Evolutionary conservation across 148 eudicot genomes (phyloP).

Genomic region (Amaranthus hypochondriacus): DNA sequence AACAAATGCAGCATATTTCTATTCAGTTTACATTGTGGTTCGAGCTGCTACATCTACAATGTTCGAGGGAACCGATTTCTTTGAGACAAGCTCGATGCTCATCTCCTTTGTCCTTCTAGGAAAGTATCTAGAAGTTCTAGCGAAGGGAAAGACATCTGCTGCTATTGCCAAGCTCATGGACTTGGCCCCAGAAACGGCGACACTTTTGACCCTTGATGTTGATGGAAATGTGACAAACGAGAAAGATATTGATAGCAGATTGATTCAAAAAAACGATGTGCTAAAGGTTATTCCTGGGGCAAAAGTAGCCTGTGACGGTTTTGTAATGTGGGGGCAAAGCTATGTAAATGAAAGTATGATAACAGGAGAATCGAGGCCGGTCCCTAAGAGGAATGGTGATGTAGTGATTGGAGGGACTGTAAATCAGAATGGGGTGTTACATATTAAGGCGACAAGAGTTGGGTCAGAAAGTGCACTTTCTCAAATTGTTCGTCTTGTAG

Average conservation of each 20-base stretch:
- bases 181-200: constrained; percentile 84
- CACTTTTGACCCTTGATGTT: constrained; percentile 45
- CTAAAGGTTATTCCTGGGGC: constrained; percentile 86
- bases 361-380: constrained; percentile 90
- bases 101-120: constrained; percentile 91
- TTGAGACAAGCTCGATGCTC: constrained; percentile 92
- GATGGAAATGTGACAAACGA: constrained; percentile 64
- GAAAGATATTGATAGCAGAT: constrained; percentile 79
- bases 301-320: constrained; percentile 88
- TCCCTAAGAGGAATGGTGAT: constrained; percentile 77
- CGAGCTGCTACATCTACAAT: constrained; percentile 68
- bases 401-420: constrained; percentile 90
- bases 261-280: constrained; percentile 80
- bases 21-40: constrained; percentile 71
- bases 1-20: constrained; percentile 94
- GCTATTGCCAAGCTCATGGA: constrained; percentile 98
- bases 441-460: constrained; percentile 71
- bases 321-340: constrained; percentile 86
- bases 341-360: constrained; percentile 95
- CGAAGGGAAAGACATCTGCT: constrained; percentile 92
- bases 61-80: constrained; percentile 76
- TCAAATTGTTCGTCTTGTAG: constrained; percentile 88
- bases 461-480: constrained; percentile 97
- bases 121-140: constrained; percentile 84
- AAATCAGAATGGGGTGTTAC: constrained; percentile 85